Evolutionary conservation across 176 grass and related monocot genomes (phyloP).

Genomic region (Rhynchospora breviuscula): DNA sequence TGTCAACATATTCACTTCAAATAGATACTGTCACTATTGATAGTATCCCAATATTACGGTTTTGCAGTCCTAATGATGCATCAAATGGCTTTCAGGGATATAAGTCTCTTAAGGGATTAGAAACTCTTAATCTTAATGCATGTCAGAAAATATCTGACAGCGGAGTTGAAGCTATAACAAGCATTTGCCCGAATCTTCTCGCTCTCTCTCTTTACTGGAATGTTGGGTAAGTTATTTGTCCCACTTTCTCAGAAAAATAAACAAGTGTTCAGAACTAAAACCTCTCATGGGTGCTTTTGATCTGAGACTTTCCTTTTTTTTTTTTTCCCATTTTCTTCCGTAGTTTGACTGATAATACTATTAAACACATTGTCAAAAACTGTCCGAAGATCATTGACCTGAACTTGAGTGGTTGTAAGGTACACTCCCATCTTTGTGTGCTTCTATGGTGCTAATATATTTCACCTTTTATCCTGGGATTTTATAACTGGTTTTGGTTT

Average conservation of each 20-base stretch:
- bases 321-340: conserved; percentile 3
- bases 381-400: conserved; percentile 62
- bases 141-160: conserved; percentile 83
- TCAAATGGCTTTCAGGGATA: conserved; percentile 34
- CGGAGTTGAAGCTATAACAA: conserved; percentile 74
- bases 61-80: conserved; percentile 2
- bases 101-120: conserved; percentile 49
- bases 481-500: conserved; percentile 10
- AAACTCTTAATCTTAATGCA: conserved; percentile 70
- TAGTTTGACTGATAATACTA: conserved; percentile 65
- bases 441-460: neutral
- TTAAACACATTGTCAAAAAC: conserved; percentile 51
- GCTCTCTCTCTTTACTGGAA: conserved; percentile 78
- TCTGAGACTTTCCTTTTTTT: too few species aligned
- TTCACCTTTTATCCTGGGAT: neutral
- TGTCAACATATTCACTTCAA: neutral
- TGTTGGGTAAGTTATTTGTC: conserved; percentile 56
- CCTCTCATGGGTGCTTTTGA: neutral
- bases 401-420: conserved; percentile 96
- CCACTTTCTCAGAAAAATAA: neutral
- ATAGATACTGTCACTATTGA: neutral
- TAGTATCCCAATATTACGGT: neutral
- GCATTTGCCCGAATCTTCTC: conserved; percentile 47
- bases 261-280: neutral
- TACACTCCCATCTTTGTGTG: conserved; percentile 26